phyloP scores from a whole-genome alignment of 768 basidiomycete species.

The Boletus reticuloceps region DNA sequence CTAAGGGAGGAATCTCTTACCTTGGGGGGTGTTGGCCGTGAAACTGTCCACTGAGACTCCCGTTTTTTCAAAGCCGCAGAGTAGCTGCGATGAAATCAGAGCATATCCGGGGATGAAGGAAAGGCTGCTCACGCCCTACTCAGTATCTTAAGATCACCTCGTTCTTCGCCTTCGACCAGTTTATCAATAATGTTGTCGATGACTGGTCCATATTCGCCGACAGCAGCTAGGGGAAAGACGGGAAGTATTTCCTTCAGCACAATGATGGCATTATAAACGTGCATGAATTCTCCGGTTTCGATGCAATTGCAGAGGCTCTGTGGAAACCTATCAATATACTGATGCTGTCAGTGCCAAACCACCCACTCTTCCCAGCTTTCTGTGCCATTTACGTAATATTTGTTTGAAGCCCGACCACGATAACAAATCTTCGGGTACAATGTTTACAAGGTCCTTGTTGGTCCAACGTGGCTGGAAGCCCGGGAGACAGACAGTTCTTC shows the following conservation, averaged over 20 bases:
- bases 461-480: conserved; percentile 61
- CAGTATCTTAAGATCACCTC: conserved; percentile 81
- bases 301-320: conserved; percentile 82
- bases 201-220: conserved; percentile 50
- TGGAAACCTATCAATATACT: background rate
- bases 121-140: conserved; percentile 60
- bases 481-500: conserved; percentile 60
- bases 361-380: conserved; percentile 66
- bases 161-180: conserved; percentile 71
- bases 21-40: conserved; percentile 31
- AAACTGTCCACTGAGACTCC: conserved; percentile 52
- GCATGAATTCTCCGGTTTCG: conserved; percentile 90
- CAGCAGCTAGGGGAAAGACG: conserved; percentile 76
- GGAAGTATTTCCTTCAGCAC: conserved; percentile 89
- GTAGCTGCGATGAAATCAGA: conserved; percentile 45
- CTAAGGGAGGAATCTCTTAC: conserved; percentile 18
- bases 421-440: conserved; percentile 52
- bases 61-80: conserved; percentile 74
- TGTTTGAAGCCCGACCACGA: conserved; percentile 69
- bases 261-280: conserved; percentile 94
- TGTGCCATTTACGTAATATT: conserved; percentile 82
- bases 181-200: conserved; percentile 63
- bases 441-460: conserved; percentile 39
- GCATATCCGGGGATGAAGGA: background rate
- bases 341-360: background rate